These are phyloP conservation scores for Asclepias syriaca DNA, from an alignment of 257 asterid species.

Conservation along the genomic window DNA sequence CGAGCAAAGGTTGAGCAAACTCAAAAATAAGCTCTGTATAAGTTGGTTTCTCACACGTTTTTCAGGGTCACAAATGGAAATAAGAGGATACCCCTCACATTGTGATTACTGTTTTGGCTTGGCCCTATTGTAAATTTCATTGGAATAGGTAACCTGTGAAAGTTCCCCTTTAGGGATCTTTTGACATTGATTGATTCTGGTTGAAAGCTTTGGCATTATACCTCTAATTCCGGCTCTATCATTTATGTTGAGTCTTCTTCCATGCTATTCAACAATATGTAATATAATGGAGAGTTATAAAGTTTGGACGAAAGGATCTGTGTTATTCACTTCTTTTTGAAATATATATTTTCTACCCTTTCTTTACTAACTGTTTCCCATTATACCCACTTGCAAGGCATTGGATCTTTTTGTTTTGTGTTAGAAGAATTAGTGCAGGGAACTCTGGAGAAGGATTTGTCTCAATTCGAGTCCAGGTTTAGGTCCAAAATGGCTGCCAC, in stretches of 20 bases:
- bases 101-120: constrained; percentile 13
- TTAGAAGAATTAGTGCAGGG: too few species aligned
- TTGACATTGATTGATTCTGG: constrained; percentile 27
- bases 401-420: background rate
- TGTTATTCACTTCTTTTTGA: background rate
- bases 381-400: background rate
- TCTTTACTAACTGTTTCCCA: background rate
- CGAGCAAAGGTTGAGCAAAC: constrained; percentile 82
- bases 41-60: constrained; percentile 9
- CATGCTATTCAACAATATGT: background rate
- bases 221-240: constrained; percentile 22
- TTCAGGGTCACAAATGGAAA: constrained; percentile 28
- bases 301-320: background rate
- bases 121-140: constrained; percentile 25
- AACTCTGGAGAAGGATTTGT: too few species aligned
- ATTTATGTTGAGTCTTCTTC: constrained; percentile 15
- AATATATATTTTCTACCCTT: background rate
- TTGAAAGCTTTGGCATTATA: constrained; percentile 13
- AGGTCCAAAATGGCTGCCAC: too few species aligned
- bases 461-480: too few species aligned
- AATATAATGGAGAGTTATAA: constrained; percentile 8
- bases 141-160: constrained; percentile 27
- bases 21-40: constrained; percentile 40
- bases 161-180: constrained; percentile 25
- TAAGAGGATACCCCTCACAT: constrained; percentile 35